phyloP scores from a whole-genome alignment of 768 basidiomycete species.

The Bullera alba region DNA sequence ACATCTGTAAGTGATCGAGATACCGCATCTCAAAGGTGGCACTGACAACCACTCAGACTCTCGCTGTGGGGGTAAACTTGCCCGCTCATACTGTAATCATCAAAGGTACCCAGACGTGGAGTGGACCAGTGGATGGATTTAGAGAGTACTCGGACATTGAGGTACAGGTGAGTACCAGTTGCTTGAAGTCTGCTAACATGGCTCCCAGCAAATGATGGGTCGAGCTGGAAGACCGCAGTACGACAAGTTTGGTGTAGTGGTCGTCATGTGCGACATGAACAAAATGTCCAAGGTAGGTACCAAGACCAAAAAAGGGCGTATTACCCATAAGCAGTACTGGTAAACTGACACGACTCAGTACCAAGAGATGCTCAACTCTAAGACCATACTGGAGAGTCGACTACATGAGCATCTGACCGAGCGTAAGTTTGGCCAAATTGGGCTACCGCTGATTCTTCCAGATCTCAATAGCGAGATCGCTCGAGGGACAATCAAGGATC shows the following conservation, averaged over 20 bases:
- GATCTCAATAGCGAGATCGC: conserved; percentile 89
- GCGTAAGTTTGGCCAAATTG: conserved; percentile 47
- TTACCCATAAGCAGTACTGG: no score
- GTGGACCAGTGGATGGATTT: conserved; percentile 53
- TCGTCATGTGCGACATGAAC: conserved; percentile 5
- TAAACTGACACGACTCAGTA: conserved; percentile 14
- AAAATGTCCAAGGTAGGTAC: conserved; percentile 22
- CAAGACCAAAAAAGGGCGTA: no score
- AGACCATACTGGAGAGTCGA: conserved; percentile 64
- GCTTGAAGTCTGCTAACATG: no score
- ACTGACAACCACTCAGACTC: conserved; percentile 55
- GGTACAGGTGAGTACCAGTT: conserved; percentile 53
- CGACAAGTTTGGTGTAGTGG: conserved; percentile 51
- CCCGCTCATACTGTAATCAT: conserved; percentile 92
- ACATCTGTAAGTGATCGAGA: conserved; percentile 77
- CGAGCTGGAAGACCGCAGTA: conserved; percentile 92
- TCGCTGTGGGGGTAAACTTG: conserved; percentile 93
- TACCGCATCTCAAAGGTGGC: background rate
- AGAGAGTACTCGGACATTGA: conserved; percentile 87
- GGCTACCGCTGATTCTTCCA: conserved; percentile 12
- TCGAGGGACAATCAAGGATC: conserved; percentile 67
- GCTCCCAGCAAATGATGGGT: conserved; percentile 69
- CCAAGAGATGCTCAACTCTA: conserved; percentile 21
- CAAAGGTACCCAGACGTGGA: conserved; percentile 77
- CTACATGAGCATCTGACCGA: conserved; percentile 71